These are phyloP conservation scores for Hypsizygus marmoreus DNA, from an alignment of 768 basidiomycete genomes.

Conservation along the genomic window DNA sequence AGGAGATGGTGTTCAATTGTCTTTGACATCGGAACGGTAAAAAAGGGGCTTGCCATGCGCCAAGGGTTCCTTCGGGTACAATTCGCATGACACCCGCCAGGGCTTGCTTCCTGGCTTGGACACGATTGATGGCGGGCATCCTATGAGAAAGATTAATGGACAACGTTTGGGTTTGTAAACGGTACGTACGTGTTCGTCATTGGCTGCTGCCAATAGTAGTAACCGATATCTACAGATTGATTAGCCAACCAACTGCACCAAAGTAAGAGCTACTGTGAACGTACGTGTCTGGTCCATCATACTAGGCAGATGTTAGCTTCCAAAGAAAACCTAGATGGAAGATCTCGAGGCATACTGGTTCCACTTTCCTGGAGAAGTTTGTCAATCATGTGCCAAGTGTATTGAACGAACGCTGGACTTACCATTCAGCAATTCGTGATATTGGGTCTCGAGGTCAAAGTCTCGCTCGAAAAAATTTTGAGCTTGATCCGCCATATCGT, in stretches of 20 bases:
- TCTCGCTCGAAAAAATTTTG: conserved; percentile 61
- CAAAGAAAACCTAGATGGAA: background rate
- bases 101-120: conserved; percentile 56
- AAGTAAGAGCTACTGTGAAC: conserved; percentile 6
- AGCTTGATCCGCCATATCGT: conserved; percentile 55
- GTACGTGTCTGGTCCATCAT: conserved; percentile 76
- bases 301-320: conserved; percentile 22
- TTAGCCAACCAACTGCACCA: background rate
- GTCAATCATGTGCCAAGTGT: background rate
- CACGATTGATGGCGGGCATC: conserved; percentile 53
- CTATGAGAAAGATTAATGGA: conserved; percentile 24
- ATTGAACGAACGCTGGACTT: conserved; percentile 13
- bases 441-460: conserved; percentile 59
- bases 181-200: conserved; percentile 56
- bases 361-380: conserved; percentile 53
- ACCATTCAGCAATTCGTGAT: conserved; percentile 60
- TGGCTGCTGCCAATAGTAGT: conserved; percentile 74
- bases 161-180: background rate
- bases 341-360: conserved; percentile 44
- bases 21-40: background rate
- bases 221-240: conserved; percentile 44
- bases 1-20: background rate
- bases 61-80: conserved; percentile 58
- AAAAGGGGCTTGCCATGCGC: conserved; percentile 51
- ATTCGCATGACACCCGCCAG: conserved; percentile 67